These are phyloP conservation scores for Phytophthora megakarya DNA, from an alignment of 352 stramenopile genomes.

Conservation along the genomic window DNA sequence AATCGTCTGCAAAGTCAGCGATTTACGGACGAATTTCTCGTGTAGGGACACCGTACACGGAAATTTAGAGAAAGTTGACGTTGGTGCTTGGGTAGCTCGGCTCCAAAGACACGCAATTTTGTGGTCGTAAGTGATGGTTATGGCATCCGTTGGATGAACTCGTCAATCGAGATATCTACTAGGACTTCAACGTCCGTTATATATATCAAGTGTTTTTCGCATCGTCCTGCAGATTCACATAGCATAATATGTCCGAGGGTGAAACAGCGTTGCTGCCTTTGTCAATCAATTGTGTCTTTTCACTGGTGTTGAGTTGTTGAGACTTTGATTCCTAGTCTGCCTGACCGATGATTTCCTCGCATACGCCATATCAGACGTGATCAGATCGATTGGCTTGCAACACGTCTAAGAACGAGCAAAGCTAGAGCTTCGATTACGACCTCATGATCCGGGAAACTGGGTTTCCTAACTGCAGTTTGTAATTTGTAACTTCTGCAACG, in stretches of 20 bases:
- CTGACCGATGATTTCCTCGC: neutral
- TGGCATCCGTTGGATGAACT: neutral
- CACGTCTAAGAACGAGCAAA: neutral
- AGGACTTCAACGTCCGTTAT: neutral
- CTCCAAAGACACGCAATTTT: constrained; percentile 4
- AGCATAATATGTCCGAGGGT: neutral
- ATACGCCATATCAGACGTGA: neutral
- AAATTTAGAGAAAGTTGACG: constrained; percentile 1
- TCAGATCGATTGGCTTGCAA: neutral
- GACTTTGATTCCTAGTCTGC: neutral
- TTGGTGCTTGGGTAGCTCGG: constrained; percentile 1
- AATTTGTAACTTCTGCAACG: neutral
- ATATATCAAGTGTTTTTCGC: neutral
- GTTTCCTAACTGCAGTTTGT: neutral
- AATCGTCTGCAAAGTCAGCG: constrained; percentile 6
- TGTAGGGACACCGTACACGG: neutral
- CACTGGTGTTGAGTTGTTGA: neutral
- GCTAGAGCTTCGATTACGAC: neutral
- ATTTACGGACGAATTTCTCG: constrained; percentile 1
- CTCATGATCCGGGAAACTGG: neutral
- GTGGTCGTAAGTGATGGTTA: neutral
- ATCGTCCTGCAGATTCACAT: neutral
- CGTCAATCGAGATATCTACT: neutral
- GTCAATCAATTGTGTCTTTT: neutral
- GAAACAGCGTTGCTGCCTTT: neutral